phyloP scores from a whole-genome alignment of 2,329 filamentous ascomycete genomes.

The Phaeosphaeria sp. region DNA sequence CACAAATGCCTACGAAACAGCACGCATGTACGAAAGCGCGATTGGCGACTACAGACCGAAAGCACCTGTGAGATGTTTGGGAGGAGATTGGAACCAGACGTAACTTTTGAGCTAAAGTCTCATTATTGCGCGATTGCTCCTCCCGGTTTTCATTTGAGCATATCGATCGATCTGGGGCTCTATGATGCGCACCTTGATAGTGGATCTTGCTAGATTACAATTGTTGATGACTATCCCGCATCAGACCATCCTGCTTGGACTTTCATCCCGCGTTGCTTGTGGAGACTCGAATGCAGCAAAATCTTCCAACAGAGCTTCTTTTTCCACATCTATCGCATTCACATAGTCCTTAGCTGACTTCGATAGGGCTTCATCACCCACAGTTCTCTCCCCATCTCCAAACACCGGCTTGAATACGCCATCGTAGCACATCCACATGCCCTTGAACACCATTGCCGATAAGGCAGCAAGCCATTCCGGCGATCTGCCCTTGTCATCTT shows the following conservation, averaged over 20 bases:
- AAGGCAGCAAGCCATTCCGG: conserved; percentile 70
- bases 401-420: conserved; percentile 69
- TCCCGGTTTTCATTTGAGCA: no score
- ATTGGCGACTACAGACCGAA: no score
- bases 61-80: no score
- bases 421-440: conserved; percentile 72
- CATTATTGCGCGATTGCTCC: no score
- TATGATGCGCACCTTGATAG: no score
- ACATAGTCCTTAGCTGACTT: neutral
- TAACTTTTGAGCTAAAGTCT: no score
- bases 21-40: no score
- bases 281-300: neutral
- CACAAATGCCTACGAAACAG: no score
- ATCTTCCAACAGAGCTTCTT: conserved; percentile 17
- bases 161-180: no score
- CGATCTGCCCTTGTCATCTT: conserved; percentile 70
- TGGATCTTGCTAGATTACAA: neutral
- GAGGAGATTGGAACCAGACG: no score
- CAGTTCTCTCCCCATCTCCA: conserved; percentile 82
- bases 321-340: conserved; percentile 15
- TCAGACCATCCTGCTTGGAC: neutral
- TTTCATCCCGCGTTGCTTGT: neutral
- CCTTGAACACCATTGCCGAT: conserved; percentile 61
- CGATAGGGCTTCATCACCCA: conserved; percentile 27
- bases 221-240: neutral